Conservation (phyloP, 768 basidiomycete species). For the Boletellus emodensis region DNA sequence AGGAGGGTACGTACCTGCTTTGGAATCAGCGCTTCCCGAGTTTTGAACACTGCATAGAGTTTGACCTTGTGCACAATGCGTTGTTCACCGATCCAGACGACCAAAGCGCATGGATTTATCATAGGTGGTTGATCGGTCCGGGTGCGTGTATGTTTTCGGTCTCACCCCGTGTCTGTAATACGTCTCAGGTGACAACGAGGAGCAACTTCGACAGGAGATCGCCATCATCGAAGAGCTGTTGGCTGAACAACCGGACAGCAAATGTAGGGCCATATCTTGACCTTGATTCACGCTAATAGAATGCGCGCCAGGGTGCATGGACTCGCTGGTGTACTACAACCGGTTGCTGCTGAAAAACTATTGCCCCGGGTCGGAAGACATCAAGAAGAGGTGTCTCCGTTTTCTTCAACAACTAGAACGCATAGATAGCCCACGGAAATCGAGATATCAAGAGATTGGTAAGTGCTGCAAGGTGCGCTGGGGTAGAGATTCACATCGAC, state of each 20-base stretch:
- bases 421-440: slow-evolving; percentile 62
- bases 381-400: slow-evolving; percentile 44
- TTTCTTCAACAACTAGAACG: slow-evolving; percentile 53
- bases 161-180: background rate
- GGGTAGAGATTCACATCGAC: background rate
- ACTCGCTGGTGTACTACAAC: slow-evolving; percentile 84
- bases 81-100: slow-evolving; percentile 96
- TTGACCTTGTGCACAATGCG: slow-evolving; percentile 88
- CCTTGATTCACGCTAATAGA: background rate
- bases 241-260: slow-evolving; percentile 87
- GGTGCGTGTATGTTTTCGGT: slow-evolving; percentile 41
- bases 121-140: slow-evolving; percentile 90
- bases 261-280: slow-evolving; percentile 54
- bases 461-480: slow-evolving; percentile 14
- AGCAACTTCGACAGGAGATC: slow-evolving; percentile 71
- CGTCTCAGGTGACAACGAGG: slow-evolving; percentile 51
- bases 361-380: slow-evolving; percentile 32
- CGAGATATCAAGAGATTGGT: slow-evolving; percentile 70
- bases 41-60: slow-evolving; percentile 54
- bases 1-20: slow-evolving; percentile 52
- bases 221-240: slow-evolving; percentile 75
- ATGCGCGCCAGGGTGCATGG: slow-evolving; percentile 77
- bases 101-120: slow-evolving; percentile 98
- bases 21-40: background rate
- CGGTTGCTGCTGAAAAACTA: slow-evolving; percentile 56